These are phyloP conservation scores for Hymenoscyphus occultus DNA, from an alignment of 2,329 filamentous ascomycete species.

Conservation along the genomic window DNA sequence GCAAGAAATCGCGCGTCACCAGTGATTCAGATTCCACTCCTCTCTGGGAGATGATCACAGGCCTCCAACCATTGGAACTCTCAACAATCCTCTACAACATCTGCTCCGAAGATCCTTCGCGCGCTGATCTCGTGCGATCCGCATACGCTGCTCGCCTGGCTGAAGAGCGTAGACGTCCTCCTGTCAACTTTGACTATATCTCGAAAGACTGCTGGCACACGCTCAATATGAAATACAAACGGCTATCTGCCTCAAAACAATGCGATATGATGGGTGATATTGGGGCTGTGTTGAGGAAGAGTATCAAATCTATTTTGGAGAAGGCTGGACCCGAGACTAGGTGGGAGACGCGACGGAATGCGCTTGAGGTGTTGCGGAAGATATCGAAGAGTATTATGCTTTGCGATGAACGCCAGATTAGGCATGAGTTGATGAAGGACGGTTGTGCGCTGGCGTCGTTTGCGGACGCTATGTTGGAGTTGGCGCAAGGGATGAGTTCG, in stretches of 20 bases:
- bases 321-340: constrained; percentile 15
- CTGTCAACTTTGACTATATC: constrained; percentile 15
- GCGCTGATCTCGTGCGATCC: constrained; percentile 5
- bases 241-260: constrained; percentile 12
- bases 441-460: constrained; percentile 17
- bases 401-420: constrained; percentile 18
- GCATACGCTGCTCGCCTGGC: constrained; percentile 10
- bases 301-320: constrained; percentile 5
- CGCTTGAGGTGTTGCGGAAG: constrained; percentile 19
- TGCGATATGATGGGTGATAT: constrained; percentile 12
- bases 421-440: constrained; percentile 23
- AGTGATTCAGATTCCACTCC: constrained; percentile 13
- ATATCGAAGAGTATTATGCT: constrained; percentile 23
- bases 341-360: constrained; percentile 20
- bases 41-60: constrained; percentile 14
- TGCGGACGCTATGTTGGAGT: constrained; percentile 18
- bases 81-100: constrained; percentile 15
- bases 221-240: constrained; percentile 17
- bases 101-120: constrained; percentile 11
- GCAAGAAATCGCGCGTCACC: constrained; percentile 14
- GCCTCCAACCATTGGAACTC: constrained; percentile 5
- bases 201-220: constrained; percentile 20
- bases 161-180: constrained; percentile 9
- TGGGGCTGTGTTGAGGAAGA: background rate
- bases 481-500: constrained; percentile 12